phyloP scores from a whole-genome alignment of 2,329 filamentous ascomycete genomes.

The Paecilomyces niveus region DNA sequence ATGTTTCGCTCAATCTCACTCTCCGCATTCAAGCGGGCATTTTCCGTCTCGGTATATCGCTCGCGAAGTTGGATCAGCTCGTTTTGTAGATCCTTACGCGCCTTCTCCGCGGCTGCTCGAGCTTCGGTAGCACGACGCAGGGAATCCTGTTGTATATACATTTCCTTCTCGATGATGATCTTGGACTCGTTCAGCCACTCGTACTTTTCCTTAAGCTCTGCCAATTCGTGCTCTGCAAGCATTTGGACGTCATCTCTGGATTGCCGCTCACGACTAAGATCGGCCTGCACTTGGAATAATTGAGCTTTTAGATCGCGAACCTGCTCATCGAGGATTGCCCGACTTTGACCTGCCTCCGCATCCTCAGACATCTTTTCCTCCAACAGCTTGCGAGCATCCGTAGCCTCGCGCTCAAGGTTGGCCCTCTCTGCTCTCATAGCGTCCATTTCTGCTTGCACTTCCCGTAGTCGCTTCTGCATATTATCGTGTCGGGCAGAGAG shows the following conservation, averaged over 20 bases:
- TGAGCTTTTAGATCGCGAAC: constrained; percentile 81
- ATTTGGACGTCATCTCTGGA: constrained; percentile 90
- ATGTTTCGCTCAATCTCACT: constrained; percentile 71
- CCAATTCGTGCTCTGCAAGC: constrained; percentile 80
- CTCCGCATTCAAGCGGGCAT: constrained; percentile 76
- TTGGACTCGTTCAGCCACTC: constrained; percentile 86
- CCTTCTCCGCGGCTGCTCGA: constrained; percentile 69
- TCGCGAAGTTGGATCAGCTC: constrained; percentile 78
- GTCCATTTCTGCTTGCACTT: constrained; percentile 81
- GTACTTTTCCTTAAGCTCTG: constrained; percentile 75
- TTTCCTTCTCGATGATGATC: constrained; percentile 94
- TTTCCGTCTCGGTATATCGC: constrained; percentile 78
- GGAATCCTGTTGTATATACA: constrained; percentile 91
- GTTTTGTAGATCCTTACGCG: constrained; percentile 79
- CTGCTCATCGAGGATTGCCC: constrained; percentile 77
- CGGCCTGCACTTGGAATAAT: constrained; percentile 75
- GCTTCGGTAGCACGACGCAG: constrained; percentile 79
- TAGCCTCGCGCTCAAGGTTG: constrained; percentile 80
- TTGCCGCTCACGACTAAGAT: constrained; percentile 84
- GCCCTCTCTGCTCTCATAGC: constrained; percentile 77
- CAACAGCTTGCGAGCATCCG: constrained; percentile 78
- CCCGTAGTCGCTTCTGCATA: constrained; percentile 66
- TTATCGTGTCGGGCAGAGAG: constrained; percentile 72
- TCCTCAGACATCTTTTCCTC: constrained; percentile 87
- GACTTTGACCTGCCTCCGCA: constrained; percentile 71